Evolutionary conservation across 495 filamentous ascomycete genomes (phyloP), one percentile per base, ranked within the genome.

Genomic region (Xylona heveae): DNA sequence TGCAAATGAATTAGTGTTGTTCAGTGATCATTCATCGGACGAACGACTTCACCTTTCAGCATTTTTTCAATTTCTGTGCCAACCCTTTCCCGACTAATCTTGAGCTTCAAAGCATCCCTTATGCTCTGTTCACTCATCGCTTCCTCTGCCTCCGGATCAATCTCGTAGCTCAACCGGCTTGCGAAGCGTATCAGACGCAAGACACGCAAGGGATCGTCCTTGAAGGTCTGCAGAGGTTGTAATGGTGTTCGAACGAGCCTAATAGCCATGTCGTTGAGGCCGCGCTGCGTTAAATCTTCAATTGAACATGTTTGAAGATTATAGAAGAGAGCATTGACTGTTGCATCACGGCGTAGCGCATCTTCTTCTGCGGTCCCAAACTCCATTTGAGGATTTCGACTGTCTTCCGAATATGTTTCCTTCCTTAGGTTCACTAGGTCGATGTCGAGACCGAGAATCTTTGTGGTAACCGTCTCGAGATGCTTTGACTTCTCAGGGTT

Each of bases 401-500:
- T 93, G 14, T 82, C 72, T 6, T 77, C 66, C 2, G 68, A 60
- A 42, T 97, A 97, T 9, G 73, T 78, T 54, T 97, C 88, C 47
- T 82, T 88, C 24, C 88, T 65, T 35, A 97, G 56, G 47, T 97
- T 95, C 24, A 97, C 88, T 41, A 97, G 65, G 41, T 97, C 88
- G 15, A 95, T 64, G 43, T 95, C 85, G 22, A 92, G 55, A 1
- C 80, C 84, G 38, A 92, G 72, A 19, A 97, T 66, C 39, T 59
- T 76, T 2, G 74, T 84, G 2, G 79, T 92, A 7, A 78, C 78
- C 0, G 90, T 95, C 53, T 90, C 88, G 17, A 99, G 62, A 50
- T 99, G 83, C 55, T 99, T 99, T 12, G 80, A 91, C 52, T 93
- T 94, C 42, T 95, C 88, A 1, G 88, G 90, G 45, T 99, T 95